Evolutionary conservation across 805 yeast species (phyloP).

Genomic region (Kockiozyma suomiensis): DNA sequence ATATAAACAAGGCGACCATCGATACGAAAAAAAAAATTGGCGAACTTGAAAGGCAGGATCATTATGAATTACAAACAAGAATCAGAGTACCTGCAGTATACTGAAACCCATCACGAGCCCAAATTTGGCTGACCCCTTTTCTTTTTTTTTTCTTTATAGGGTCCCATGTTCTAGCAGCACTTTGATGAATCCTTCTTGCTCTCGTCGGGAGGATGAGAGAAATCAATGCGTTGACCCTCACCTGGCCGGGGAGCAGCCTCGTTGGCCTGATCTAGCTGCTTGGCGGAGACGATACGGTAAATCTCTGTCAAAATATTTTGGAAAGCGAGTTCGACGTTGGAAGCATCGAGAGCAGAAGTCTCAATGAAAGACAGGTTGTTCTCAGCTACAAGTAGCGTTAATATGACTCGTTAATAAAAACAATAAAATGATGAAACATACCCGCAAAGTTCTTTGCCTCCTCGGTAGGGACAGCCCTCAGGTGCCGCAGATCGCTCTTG

Average conservation of each 20-base stretch:
- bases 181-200: constrained; percentile 50
- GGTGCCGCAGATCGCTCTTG: constrained; percentile 90
- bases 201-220: constrained; percentile 83
- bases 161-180: constrained; percentile 71
- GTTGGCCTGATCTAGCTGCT: constrained; percentile 86
- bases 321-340: constrained; percentile 93
- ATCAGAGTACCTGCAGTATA: not conserved
- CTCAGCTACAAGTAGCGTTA: constrained; percentile 52
- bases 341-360: constrained; percentile 91
- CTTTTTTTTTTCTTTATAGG: too few relatives aligned
- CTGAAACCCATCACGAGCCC: constrained; percentile 1
- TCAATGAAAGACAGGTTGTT: constrained; percentile 91
- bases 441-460: constrained; percentile 90
- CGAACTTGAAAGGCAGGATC: not conserved
- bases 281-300: constrained; percentile 91
- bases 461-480: constrained; percentile 96
- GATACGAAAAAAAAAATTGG: not conserved
- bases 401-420: not conserved
- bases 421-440: not conserved
- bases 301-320: constrained; percentile 90
- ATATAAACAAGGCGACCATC: too few relatives aligned
- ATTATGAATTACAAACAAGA: not conserved
- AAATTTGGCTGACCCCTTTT: not conserved
- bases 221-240: constrained; percentile 85
- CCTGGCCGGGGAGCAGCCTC: constrained; percentile 65